Conservation (phyloP, 108 stramenopile genomes). For the Nitzschia sp. region DNA sequence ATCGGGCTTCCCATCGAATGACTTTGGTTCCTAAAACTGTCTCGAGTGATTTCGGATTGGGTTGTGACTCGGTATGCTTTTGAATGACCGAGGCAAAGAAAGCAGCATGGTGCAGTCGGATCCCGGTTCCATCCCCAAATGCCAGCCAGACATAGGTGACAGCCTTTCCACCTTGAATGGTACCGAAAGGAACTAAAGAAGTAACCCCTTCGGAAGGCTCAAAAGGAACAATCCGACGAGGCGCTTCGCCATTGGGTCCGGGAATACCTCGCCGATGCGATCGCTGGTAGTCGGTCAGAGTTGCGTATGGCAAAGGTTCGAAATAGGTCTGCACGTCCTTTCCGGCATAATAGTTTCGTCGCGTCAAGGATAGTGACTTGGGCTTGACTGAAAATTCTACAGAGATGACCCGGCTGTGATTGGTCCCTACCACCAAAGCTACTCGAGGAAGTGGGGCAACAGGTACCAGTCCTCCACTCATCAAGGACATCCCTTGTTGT, state of each 20-base stretch:
- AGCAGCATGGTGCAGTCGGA: conserved; percentile 69
- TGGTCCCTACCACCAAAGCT: conserved; percentile 46
- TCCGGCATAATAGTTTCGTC: conserved; percentile 25
- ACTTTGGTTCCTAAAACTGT: conserved; percentile 17
- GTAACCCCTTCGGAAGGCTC: conserved; percentile 40
- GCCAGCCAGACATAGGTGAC: conserved; percentile 60
- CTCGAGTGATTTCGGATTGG: conserved; percentile 25
- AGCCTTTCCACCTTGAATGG: conserved; percentile 1
- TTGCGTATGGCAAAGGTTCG: conserved; percentile 30
- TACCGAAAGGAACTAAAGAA: conserved; percentile 23
- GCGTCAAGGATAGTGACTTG: conserved; percentile 13
- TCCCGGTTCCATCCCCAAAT: conserved; percentile 69
- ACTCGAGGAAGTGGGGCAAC: conserved; percentile 24
- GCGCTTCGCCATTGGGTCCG: conserved; percentile 16
- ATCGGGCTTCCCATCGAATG: conserved; percentile 33
- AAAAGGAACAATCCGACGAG: conserved; percentile 37
- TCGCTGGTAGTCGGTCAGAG: conserved; percentile 22
- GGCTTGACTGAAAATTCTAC: conserved; percentile 42
- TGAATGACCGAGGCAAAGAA: conserved; percentile 58
- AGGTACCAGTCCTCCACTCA: conserved; percentile 24
- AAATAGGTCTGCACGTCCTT: conserved; percentile 22
- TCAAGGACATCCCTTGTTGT: background rate
- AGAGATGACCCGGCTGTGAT: conserved; percentile 35
- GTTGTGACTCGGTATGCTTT: conserved; percentile 23
- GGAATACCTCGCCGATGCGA: conserved; percentile 9